Conservation (phyloP, 192 early-diverging fungal genomes). For the Paraglomus occultum region DNA sequence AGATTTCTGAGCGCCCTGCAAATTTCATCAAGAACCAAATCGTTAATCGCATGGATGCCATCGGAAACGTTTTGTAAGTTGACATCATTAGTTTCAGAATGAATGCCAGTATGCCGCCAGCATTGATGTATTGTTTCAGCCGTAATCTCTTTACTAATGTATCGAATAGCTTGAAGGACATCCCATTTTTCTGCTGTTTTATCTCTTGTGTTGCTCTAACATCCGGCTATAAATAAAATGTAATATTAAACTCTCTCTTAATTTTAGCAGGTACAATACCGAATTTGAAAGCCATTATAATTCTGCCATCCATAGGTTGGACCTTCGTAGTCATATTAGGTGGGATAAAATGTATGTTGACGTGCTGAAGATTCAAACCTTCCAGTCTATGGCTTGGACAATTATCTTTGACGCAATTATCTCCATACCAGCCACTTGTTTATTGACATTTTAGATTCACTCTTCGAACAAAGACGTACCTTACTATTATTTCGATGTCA, state of each 20-base stretch:
- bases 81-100: no score
- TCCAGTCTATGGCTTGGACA: conserved; percentile 22
- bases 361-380: background rate
- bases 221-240: no score
- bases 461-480: conserved; percentile 11
- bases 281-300: conserved; percentile 13
- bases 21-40: no score
- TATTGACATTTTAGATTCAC: conserved; percentile 11
- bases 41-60: no score
- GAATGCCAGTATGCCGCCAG: conserved; percentile 3
- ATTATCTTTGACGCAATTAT: conserved; percentile 11
- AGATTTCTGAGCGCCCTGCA: no score
- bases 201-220: background rate
- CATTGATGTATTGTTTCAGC: conserved; percentile 5
- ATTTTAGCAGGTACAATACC: background rate
- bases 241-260: no score
- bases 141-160: background rate
- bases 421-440: conserved; percentile 9
- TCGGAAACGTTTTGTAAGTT: no score
- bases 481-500: conserved; percentile 21
- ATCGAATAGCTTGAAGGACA: conserved; percentile 1
- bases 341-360: conserved; percentile 5
- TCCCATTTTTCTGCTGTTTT: background rate
- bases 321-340: background rate
- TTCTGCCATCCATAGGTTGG: background rate